phyloP scores from a whole-genome alignment of 495 filamentous ascomycete species.

The Aspergillus conjunctus region DNA sequence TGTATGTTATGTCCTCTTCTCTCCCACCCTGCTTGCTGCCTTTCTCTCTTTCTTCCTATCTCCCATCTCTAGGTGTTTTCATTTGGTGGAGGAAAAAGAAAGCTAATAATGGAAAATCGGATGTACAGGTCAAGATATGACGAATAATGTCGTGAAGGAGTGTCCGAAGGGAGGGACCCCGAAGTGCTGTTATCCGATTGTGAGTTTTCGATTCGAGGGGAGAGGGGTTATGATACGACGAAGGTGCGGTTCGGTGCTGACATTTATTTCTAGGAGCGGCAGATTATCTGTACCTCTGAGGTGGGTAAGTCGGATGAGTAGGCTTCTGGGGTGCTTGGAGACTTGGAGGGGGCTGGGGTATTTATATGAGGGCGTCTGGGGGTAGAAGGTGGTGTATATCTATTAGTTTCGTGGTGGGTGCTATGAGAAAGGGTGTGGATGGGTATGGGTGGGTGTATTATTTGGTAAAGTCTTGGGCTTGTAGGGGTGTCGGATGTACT shows the following conservation, averaged over 20 bases:
- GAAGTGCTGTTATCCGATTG: constrained; percentile 27
- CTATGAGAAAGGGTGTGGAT: background rate
- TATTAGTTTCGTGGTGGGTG: background rate
- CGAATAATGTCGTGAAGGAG: constrained; percentile 4
- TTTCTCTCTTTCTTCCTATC: background rate
- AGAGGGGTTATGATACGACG: too few relatives aligned
- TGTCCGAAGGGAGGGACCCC: constrained; percentile 21
- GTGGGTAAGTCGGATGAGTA: constrained; percentile 1
- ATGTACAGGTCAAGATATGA: constrained; percentile 16
- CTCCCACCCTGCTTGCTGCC: background rate
- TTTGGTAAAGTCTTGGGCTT: too few relatives aligned
- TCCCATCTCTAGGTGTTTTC: background rate
- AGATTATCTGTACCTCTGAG: constrained; percentile 16
- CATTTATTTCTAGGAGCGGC: background rate
- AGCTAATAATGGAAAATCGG: background rate
- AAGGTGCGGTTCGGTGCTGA: too few relatives aligned
- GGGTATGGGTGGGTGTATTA: too few relatives aligned
- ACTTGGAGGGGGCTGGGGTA: too few relatives aligned
- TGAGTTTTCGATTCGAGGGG: constrained; percentile 13
- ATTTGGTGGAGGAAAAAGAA: background rate
- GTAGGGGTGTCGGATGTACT: background rate
- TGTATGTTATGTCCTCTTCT: constrained; percentile 29
- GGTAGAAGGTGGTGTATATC: background rate
- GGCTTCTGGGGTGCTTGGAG: too few relatives aligned
- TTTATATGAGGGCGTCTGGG: too few relatives aligned